Evolutionary conservation across 2,329 filamentous ascomycete genomes (phyloP).

Genomic region (Stemphylium beticola): DNA sequence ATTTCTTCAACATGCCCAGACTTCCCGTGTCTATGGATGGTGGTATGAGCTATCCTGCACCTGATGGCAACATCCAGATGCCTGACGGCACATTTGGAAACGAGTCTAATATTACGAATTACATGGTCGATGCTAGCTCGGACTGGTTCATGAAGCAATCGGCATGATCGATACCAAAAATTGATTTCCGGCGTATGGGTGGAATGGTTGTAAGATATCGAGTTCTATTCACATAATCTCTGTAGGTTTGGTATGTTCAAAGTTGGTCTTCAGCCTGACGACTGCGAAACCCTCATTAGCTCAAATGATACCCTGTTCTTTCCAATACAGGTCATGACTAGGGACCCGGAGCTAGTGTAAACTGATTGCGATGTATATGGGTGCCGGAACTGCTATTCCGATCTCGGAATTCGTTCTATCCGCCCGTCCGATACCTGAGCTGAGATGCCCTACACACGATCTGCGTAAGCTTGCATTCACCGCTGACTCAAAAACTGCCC

Average conservation of each 20-base stretch:
- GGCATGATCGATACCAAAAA: slow-evolving; percentile 5
- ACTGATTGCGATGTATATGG: neutral
- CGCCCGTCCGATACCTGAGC: neutral
- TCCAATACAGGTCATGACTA: neutral
- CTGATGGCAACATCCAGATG: slow-evolving; percentile 36
- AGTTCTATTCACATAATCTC: neutral
- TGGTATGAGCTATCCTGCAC: slow-evolving; percentile 35
- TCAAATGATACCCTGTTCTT: neutral
- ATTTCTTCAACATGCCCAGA: slow-evolving; percentile 90
- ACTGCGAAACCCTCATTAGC: neutral
- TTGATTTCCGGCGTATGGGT: neutral
- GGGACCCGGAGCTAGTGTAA: neutral
- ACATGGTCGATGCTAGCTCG: slow-evolving; percentile 74
- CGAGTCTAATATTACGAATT: slow-evolving; percentile 79
- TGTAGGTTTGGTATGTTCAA: neutral
- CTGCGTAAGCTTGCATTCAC: neutral
- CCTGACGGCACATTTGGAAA: slow-evolving; percentile 52
- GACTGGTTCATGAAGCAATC: slow-evolving; percentile 68
- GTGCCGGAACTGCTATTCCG: slow-evolving; percentile 15
- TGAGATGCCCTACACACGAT: neutral
- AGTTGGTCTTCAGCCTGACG: no score
- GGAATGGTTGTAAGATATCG: neutral
- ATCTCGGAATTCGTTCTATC: slow-evolving; percentile 10
- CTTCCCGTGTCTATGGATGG: slow-evolving; percentile 58
- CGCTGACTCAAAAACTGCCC: neutral